These are phyloP conservation scores for Dictyostelium capitatum DNA, from an alignment of 78 protist genomes.

Conservation along the genomic window DNA sequence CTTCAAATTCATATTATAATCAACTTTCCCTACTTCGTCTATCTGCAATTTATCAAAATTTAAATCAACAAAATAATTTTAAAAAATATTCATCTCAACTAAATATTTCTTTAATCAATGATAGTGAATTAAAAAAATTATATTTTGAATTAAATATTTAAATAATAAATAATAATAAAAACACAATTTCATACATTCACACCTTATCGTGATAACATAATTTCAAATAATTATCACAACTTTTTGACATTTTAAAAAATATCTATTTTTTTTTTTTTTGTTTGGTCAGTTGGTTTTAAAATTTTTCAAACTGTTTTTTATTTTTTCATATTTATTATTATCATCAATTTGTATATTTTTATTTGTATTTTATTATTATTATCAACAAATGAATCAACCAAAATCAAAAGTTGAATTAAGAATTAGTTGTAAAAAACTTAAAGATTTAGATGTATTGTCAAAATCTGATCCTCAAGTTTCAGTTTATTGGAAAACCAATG, in stretches of 20 bases:
- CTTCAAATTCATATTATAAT: not conserved
- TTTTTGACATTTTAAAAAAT: no score
- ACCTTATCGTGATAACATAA: no score
- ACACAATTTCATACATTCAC: no score
- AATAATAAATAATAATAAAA: no score
- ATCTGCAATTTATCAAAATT: not conserved
- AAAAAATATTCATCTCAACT: not conserved
- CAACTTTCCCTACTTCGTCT: conserved; percentile 1
- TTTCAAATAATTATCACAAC: no score
- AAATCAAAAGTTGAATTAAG: conserved; percentile 64
- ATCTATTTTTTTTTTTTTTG: no score
- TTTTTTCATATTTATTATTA: not conserved
- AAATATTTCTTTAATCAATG: not conserved
- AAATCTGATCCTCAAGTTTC: conserved; percentile 11
- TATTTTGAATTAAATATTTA: no score
- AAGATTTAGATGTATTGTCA: conserved; percentile 5
- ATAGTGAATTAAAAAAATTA: no score
- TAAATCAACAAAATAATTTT: not conserved
- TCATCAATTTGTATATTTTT: no score
- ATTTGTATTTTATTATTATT: not conserved
- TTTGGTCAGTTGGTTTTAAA: no score
- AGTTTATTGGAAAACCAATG: not conserved
- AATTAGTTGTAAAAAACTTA: conserved; percentile 26
- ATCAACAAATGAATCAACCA: conserved; percentile 30
- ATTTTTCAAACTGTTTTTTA: not conserved